Conservation (phyloP, 2,329 filamentous ascomycete species). For the Sporothrix protearum region DNA sequence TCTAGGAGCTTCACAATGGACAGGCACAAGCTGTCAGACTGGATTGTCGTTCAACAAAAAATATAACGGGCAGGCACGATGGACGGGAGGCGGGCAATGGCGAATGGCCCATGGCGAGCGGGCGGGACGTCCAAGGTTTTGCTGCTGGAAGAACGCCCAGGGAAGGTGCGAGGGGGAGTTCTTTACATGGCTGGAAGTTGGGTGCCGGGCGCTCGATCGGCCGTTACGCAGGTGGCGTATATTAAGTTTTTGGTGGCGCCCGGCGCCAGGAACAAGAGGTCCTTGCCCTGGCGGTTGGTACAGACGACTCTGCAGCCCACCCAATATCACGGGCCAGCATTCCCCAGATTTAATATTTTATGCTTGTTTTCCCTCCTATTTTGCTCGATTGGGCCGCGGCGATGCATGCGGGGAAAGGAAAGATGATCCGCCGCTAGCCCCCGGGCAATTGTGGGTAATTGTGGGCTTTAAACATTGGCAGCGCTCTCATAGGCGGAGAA, state of each 20-base stretch:
- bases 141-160: not conserved
- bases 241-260: not conserved
- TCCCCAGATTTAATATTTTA: conserved; percentile 1
- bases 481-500: not conserved
- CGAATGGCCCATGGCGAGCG: not conserved
- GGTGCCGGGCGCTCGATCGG: not conserved
- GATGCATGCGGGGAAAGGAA: conserved; percentile 17
- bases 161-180: not conserved
- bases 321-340: conserved; percentile 5
- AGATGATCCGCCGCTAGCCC: conserved; percentile 4
- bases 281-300: not conserved
- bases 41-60: not conserved
- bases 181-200: not conserved
- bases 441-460: not conserved
- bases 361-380: not conserved
- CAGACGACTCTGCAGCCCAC: not conserved
- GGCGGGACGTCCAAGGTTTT: not conserved
- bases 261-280: not conserved
- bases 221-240: conserved; percentile 14
- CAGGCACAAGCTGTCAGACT: not conserved
- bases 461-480: not conserved
- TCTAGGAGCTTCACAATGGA: not conserved
- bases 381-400: conserved; percentile 4
- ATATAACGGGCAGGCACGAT: not conserved
- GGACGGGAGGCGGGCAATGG: not conserved